Evolutionary conservation across 164 flowering plant species (phyloP).

Genomic region (Macadamia integrifolia): DNA sequence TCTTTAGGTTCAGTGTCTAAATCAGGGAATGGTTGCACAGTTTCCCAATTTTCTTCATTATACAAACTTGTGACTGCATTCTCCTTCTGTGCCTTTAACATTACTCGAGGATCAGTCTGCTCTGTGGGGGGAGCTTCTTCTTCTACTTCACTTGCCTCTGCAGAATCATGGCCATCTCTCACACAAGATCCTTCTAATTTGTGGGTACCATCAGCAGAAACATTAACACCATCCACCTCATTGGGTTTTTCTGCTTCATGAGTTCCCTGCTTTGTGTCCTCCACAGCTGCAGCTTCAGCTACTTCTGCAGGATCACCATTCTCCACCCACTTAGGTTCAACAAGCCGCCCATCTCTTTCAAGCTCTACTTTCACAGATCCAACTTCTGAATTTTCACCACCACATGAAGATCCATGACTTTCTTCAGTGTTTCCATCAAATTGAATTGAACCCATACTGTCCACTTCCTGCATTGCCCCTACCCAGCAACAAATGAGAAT

Average conservation of each 20-base stretch:
- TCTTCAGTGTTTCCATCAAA: conserved; percentile 18
- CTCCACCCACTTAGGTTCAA: conserved; percentile 10
- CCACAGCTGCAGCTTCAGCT: conserved; percentile 9
- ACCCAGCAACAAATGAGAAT: conserved; percentile 83
- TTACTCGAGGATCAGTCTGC: conserved; percentile 5
- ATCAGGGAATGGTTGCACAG: not conserved
- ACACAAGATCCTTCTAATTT: conserved; percentile 5
- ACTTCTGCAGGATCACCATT: conserved; percentile 13
- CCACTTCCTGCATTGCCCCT: conserved; percentile 97
- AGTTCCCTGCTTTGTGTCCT: conserved; percentile 8
- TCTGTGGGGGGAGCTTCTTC: conserved; percentile 8
- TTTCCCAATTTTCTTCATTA: conserved; percentile 7
- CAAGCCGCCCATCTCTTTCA: conserved; percentile 18
- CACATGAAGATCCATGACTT: conserved; percentile 1
- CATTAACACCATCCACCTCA: conserved; percentile 14
- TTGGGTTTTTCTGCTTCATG: conserved; percentile 6
- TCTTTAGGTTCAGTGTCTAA: conserved; percentile 4
- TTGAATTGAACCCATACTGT: conserved; percentile 36
- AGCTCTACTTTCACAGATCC: conserved; percentile 10
- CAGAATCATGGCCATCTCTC: conserved; percentile 11
- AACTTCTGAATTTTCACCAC: conserved; percentile 3
- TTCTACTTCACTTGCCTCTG: conserved; percentile 1
- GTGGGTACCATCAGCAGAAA: conserved; percentile 7
- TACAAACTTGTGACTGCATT: conserved; percentile 8
- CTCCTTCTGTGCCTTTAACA: conserved; percentile 12